These are phyloP conservation scores for Scedosporium boydii DNA, from an alignment of 2,329 filamentous ascomycete species.

Conservation along the genomic window DNA sequence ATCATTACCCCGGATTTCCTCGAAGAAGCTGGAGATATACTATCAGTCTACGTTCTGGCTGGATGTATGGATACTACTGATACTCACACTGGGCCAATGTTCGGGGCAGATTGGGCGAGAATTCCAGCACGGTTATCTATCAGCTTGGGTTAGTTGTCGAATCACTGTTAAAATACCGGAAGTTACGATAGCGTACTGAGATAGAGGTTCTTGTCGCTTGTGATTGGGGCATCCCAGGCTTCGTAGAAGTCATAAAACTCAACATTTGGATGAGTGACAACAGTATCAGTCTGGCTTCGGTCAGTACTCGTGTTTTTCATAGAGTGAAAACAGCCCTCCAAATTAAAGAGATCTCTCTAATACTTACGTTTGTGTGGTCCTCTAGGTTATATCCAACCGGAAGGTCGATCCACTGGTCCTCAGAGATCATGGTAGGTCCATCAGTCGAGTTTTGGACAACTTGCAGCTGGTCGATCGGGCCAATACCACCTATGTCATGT, in stretches of 20 bases:
- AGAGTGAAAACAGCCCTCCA: no score
- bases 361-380: constrained; percentile 38
- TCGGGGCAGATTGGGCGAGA: constrained; percentile 53
- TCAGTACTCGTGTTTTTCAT: constrained; percentile 11
- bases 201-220: constrained; percentile 30
- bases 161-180: not conserved
- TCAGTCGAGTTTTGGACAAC: constrained; percentile 40
- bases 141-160: constrained; percentile 8
- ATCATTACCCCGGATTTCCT: constrained; percentile 46
- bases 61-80: no score
- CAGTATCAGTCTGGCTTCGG: constrained; percentile 31
- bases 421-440: constrained; percentile 38
- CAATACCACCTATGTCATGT: constrained; percentile 41
- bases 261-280: constrained; percentile 31
- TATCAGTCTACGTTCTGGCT: not conserved
- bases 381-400: constrained; percentile 50
- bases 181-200: constrained; percentile 22
- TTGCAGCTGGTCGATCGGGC: constrained; percentile 48
- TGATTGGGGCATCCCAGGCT: constrained; percentile 41
- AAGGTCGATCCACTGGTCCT: constrained; percentile 45
- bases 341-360: no score
- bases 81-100: constrained; percentile 46
- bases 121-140: constrained; percentile 42
- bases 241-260: constrained; percentile 56
- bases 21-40: constrained; percentile 25